A percentile compares a stretch with the other conserved stretches of the same genome.
Evolutionary conservation across 768 basidiomycete genomes (phyloP).

Genomic region (Gautieria morchelliformis): DNA sequence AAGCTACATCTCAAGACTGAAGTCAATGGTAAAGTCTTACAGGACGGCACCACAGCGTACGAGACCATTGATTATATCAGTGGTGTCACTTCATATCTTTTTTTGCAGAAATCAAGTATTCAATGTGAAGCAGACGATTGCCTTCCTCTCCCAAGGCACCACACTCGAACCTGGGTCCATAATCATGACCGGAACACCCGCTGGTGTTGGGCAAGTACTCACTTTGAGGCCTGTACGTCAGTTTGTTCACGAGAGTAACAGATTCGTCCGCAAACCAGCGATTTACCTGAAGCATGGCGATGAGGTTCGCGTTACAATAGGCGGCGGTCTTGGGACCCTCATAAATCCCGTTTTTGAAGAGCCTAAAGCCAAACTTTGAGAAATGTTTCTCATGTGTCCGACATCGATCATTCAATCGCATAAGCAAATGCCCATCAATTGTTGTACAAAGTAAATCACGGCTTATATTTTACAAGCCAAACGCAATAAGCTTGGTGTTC

Average conservation of each 20-base stretch:
- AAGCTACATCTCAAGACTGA: conserved; percentile 48
- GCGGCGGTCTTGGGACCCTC: conserved; percentile 68
- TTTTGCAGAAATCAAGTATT: conserved; percentile 70
- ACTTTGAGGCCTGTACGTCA: not conserved
- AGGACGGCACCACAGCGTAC: conserved; percentile 74
- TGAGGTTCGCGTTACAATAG: conserved; percentile 56
- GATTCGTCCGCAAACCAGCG: conserved; percentile 64
- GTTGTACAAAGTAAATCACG: not conserved
- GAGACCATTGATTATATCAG: conserved; percentile 14
- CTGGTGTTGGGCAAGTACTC: conserved; percentile 9
- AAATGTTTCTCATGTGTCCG: not conserved
- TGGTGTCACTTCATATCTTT: not conserved
- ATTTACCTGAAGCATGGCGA: conserved; percentile 69
- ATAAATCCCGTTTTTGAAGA: conserved; percentile 75
- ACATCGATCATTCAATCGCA: not conserved
- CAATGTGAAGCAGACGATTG: conserved; percentile 62
- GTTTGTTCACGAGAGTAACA: conserved; percentile 67
- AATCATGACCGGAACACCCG: conserved; percentile 51
- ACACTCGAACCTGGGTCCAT: conserved; percentile 74
- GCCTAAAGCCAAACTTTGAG: conserved; percentile 14
- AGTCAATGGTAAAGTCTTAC: conserved; percentile 58
- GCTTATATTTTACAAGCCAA: conserved; percentile 40
- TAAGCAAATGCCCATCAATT: too few relatives aligned
- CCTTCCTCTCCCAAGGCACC: conserved; percentile 77
- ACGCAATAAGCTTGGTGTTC: conserved; percentile 71